Evolutionary conservation across 495 filamentous ascomycete genomes (phyloP).

Genomic region (Penicillium subrubescens): DNA sequence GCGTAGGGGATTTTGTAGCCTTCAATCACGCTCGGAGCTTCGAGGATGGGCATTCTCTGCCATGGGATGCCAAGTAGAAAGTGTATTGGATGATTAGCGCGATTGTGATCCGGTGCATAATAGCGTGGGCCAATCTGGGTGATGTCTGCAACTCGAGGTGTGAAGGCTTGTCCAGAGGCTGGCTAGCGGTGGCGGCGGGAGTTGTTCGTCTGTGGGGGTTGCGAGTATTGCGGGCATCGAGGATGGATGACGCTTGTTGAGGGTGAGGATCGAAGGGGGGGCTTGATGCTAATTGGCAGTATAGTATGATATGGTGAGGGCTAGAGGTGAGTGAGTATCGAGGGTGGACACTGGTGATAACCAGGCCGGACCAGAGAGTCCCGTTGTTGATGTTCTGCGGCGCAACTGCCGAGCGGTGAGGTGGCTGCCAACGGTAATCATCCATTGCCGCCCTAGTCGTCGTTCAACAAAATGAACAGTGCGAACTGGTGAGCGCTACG

Average conservation of each 20-base stretch:
- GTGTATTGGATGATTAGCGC: not conserved
- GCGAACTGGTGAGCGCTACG: not conserved
- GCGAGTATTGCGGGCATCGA: not conserved
- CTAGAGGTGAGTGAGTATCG: not conserved
- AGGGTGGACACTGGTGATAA: not conserved
- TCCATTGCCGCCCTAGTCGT: not conserved
- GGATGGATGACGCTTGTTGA: not conserved
- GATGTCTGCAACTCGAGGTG: not conserved
- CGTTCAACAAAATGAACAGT: not conserved
- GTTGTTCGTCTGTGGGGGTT: not conserved
- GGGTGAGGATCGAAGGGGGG: not conserved
- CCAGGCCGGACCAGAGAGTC: not conserved
- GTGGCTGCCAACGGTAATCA: not conserved
- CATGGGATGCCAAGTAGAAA: no score
- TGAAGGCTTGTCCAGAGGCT: not conserved
- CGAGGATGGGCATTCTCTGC: not conserved
- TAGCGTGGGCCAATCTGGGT: not conserved
- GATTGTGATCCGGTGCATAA: not conserved
- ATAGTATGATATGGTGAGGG: not conserved
- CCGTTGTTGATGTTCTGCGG: conserved; percentile 2
- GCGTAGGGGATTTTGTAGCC: not conserved
- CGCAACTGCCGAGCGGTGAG: not conserved
- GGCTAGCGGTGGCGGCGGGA: not conserved
- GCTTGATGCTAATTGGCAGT: not conserved
- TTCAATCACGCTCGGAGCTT: not conserved